These are phyloP conservation scores for Silene conica DNA, from an alignment of 148 eudicot species.

Conservation along the genomic window DNA sequence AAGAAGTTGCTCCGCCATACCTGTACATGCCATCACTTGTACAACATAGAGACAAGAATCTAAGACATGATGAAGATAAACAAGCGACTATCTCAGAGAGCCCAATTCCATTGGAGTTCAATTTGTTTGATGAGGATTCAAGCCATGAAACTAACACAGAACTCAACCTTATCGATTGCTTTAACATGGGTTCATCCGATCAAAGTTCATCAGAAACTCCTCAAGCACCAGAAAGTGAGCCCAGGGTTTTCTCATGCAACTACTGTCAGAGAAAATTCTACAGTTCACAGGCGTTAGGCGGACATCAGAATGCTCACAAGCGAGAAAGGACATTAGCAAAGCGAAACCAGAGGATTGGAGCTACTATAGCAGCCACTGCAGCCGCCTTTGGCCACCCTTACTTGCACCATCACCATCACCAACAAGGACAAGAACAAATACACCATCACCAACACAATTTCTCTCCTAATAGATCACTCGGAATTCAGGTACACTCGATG, in stretches of 20 bases:
- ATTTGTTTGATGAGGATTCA: too few species aligned
- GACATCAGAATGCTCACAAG: constrained; percentile 88
- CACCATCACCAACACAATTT: constrained; percentile 32
- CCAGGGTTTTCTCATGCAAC: constrained; percentile 69
- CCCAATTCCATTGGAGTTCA: constrained; percentile 21
- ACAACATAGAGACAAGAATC: constrained; percentile 11
- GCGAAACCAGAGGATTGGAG: constrained; percentile 42
- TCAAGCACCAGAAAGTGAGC: constrained; percentile 35
- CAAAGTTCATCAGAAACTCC: constrained; percentile 42
- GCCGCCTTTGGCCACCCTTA: constrained; percentile 40
- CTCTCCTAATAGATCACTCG: constrained; percentile 51
- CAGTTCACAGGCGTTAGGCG: constrained; percentile 83
- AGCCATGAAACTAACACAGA: constrained; percentile 22
- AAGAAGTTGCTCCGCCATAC: constrained; percentile 19
- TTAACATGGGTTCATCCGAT: constrained; percentile 35
- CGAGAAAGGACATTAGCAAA: constrained; percentile 63
- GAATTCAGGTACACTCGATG: constrained; percentile 85
- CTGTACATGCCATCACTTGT: constrained; percentile 15
- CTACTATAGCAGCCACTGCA: constrained; percentile 34
- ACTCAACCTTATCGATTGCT: constrained; percentile 46
- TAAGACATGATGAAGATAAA: constrained; percentile 20
- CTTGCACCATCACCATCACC: constrained; percentile 26
- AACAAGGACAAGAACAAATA: constrained; percentile 18
- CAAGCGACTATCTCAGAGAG: constrained; percentile 20
- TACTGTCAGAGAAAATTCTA: constrained; percentile 75